A percentile compares a stretch with the other conserved stretches of the same genome.
phyloP scores from a whole-genome alignment of 2,329 filamentous ascomycete genomes.

The Venturiaceae sp. region DNA sequence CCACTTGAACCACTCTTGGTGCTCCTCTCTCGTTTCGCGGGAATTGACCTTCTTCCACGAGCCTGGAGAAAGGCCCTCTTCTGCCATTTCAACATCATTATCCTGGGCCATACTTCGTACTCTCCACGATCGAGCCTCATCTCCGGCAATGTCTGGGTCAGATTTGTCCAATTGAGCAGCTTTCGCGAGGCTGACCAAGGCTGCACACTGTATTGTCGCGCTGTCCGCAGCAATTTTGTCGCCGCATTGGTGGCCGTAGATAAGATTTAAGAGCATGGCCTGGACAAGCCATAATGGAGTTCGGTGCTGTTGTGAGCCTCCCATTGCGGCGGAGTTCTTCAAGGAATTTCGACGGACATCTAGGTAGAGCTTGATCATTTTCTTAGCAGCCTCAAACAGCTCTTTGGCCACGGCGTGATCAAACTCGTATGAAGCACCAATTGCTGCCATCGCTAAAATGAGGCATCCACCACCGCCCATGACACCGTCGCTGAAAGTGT shows the following conservation, averaged over 20 bases:
- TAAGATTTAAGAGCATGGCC: constrained; percentile 91
- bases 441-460: constrained; percentile 79
- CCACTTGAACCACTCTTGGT: constrained; percentile 81
- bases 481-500: constrained; percentile 25
- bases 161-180: constrained; percentile 67
- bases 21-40: constrained; percentile 42
- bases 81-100: constrained; percentile 49
- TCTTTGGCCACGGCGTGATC: constrained; percentile 72
- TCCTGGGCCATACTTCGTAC: constrained; percentile 13
- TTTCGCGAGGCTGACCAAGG: constrained; percentile 81
- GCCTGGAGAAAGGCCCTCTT: constrained; percentile 23
- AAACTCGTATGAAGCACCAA: constrained; percentile 77
- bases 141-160: constrained; percentile 14
- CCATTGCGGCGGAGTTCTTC: constrained; percentile 21
- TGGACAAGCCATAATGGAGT: constrained; percentile 92
- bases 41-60: constrained; percentile 26
- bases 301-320: constrained; percentile 57
- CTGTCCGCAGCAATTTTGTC: constrained; percentile 88
- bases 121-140: constrained; percentile 8
- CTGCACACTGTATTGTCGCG: constrained; percentile 83
- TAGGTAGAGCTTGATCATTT: constrained; percentile 87
- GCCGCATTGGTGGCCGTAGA: constrained; percentile 90
- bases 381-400: constrained; percentile 86
- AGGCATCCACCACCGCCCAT: constrained; percentile 77
- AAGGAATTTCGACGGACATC: constrained; percentile 71